Conservation (phyloP, 768 basidiomycete genomes). For the Tylopilus felleus region DNA sequence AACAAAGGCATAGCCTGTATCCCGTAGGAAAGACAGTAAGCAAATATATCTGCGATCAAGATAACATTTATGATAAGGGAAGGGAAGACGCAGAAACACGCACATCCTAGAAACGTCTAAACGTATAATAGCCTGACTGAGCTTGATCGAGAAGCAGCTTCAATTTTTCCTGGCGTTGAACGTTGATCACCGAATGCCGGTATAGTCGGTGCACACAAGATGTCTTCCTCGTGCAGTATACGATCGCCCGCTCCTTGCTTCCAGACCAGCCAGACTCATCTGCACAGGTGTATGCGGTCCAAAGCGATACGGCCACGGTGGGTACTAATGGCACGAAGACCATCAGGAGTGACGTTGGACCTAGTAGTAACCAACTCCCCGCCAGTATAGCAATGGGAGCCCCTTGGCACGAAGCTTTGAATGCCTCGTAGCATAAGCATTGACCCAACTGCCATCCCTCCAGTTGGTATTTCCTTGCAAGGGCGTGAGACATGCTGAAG, state of each 20-base stretch:
- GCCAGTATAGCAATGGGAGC: background rate
- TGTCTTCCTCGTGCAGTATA: background rate
- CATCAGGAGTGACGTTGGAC: background rate
- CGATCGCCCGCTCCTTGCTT: background rate
- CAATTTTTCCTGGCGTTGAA: background rate
- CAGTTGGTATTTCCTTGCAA: background rate
- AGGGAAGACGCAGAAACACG: background rate
- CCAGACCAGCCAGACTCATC: background rate
- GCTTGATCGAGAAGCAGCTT: conserved; percentile 5
- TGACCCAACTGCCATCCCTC: background rate
- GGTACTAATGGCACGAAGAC: background rate
- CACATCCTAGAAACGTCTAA: background rate
- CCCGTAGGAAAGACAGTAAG: no score
- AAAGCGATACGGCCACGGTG: no score
- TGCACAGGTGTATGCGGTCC: no score
- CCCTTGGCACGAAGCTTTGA: background rate
- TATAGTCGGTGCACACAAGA: background rate
- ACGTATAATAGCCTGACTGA: background rate
- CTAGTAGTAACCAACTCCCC: background rate
- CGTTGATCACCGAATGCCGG: conserved; percentile 1
- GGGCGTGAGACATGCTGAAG: background rate
- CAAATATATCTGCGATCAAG: no score
- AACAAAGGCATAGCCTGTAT: no score
- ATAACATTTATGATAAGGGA: no score
- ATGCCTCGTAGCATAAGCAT: background rate